Evolutionary conservation across 345 rosid genomes (phyloP).

Genomic region (Citrus unshiu): DNA sequence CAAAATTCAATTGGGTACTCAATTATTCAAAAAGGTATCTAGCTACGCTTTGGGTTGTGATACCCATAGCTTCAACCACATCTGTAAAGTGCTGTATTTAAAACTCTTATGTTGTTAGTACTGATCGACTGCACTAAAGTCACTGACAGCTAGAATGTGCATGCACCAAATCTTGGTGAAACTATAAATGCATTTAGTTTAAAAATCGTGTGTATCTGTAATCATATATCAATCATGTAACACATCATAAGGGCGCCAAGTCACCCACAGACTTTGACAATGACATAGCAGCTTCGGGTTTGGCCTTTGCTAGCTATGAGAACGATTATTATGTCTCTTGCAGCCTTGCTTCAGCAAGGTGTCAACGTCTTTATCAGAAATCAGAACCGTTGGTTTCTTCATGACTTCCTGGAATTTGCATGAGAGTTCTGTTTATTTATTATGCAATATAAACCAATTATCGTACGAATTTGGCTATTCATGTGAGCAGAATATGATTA

Average conservation of each 20-base stretch:
- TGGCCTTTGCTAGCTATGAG: background rate
- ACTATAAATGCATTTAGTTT: conserved; percentile 9
- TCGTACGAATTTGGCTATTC: background rate
- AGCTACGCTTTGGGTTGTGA: background rate
- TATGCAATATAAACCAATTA: too few species aligned
- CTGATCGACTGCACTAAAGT: background rate
- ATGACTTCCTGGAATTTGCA: background rate
- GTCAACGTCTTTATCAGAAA: background rate
- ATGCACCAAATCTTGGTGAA: conserved; percentile 11
- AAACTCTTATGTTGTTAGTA: background rate
- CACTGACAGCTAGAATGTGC: conserved; percentile 8
- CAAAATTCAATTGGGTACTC: background rate
- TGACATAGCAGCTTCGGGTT: background rate
- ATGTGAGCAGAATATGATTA: background rate
- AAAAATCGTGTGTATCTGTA: background rate
- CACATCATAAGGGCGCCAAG: background rate
- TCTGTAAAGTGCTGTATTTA: background rate
- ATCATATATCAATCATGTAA: background rate
- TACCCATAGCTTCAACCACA: background rate
- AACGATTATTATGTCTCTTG: background rate
- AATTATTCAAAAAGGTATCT: background rate
- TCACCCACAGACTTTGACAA: background rate
- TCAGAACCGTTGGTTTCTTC: background rate
- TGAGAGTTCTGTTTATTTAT: background rate
- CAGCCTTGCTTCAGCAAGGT: background rate